Base-by-base conservation (phyloP, 495 filamentous ascomycete genomes). In the Ramalina peruviana region DNA sequence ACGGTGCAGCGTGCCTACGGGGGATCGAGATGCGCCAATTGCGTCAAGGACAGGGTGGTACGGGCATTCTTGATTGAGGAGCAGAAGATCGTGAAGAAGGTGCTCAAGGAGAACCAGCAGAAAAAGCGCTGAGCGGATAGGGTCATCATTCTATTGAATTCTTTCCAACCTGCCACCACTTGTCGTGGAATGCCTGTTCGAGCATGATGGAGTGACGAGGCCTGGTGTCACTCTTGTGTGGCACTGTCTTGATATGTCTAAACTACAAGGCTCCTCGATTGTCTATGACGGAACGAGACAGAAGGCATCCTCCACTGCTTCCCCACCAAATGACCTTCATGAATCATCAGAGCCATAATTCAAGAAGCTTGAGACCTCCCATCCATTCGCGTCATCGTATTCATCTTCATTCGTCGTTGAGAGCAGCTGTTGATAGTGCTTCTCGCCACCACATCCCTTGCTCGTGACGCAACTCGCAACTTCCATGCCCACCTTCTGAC, bases 71-170 rank as follows among this genome's bases (percentile, higher is more conserved):
- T 97, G 74, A 96, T 97, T 59, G 92, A 97, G 78, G 92, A 99
- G 80, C 92, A 99, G 78, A 97, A 97, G 87, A 96, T 99, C 60
- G 93, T 99, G 72, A 97, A 99, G 87, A 97, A 97, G 85, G 92
- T 97, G 62, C 80, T 94, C 69, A 90, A 93, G 81, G 88, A 95
- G 75, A 83, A 73, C 57, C 85, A 89, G 75, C 71, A 76, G 67
- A 94, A 93, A 85, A 85, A 85, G 73, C 78, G 72, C 42, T 72
- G 25, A 71, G 55, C 12, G 30, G 30, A 13, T 11, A 33, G 30
- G 30, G 9, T 11, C 30, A 33, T 33, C 30, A 13, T 2, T 33
- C 30, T 11, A 6, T 33, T 25, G 30, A 33, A 33, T 13, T 33
- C 30, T 33, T 13, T 33, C 7, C 30, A 33, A 13, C 30, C 30